Percentiles rank a stretch among this genome's conserved stretches.
Conservation (phyloP, 1,284 basidiomycete genomes). For the Coniferiporia weirii region DNA sequence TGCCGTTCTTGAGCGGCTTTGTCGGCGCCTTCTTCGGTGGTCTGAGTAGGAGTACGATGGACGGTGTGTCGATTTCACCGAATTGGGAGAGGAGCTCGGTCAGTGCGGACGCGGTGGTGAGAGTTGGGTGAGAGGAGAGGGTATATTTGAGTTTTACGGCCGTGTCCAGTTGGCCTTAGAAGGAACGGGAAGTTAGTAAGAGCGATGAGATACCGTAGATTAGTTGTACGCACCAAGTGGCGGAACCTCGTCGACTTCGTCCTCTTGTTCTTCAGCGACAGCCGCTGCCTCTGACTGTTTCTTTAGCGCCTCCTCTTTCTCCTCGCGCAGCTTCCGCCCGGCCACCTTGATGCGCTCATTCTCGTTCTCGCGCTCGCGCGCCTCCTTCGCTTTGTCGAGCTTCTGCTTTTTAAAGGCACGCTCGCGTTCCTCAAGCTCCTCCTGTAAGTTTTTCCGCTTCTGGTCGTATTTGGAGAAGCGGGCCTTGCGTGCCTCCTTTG, state of each 20-base stretch:
- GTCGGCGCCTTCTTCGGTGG: conserved; percentile 48
- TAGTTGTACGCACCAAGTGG: conserved; percentile 38
- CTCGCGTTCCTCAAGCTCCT: conserved; percentile 82
- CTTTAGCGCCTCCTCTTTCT: conserved; percentile 50
- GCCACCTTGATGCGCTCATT: conserved; percentile 76
- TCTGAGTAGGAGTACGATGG: conserved; percentile 63
- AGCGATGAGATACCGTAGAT: conserved; percentile 4
- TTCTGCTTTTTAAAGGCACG: conserved; percentile 72
- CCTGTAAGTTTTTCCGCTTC: conserved; percentile 76
- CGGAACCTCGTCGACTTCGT: conserved; percentile 35
- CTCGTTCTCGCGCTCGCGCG: conserved; percentile 53
- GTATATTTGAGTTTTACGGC: conserved; percentile 67
- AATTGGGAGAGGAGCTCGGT: conserved; percentile 50
- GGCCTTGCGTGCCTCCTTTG: conserved; percentile 65
- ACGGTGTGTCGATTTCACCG: conserved; percentile 53
- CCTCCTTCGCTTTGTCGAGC: conserved; percentile 54
- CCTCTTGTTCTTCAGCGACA: conserved; percentile 25
- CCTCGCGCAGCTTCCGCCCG: conserved; percentile 66
- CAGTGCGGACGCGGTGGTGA: conserved; percentile 48
- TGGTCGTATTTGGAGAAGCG: conserved; percentile 73
- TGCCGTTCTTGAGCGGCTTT: conserved; percentile 56
- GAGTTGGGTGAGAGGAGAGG: conserved; percentile 48
- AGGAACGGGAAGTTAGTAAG: conserved; percentile 11
- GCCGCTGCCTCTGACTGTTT: conserved; percentile 37
- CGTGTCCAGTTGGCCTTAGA: conserved; percentile 59